Conservation (phyloP, 177 flowering plant species). For the Vitis hybrid region DNA sequence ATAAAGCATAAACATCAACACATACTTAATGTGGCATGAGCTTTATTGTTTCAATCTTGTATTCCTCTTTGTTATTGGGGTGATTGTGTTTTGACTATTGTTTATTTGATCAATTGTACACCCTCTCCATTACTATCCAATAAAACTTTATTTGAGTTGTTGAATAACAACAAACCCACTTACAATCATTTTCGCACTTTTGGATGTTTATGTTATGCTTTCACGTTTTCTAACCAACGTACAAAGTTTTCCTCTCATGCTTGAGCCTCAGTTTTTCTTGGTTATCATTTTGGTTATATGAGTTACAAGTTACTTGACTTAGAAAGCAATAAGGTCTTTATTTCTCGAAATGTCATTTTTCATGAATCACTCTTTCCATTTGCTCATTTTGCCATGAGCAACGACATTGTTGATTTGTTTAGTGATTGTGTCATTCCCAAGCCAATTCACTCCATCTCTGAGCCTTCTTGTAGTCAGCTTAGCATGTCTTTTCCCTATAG, state of each 20-base stretch:
- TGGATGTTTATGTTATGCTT: conserved; percentile 11
- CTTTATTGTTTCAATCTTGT: neutral
- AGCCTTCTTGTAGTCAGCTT: no score
- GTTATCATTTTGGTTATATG: neutral
- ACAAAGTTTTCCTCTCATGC: conserved; percentile 7
- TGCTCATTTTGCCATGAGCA: no score
- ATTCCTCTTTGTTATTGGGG: neutral
- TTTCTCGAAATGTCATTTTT: no score
- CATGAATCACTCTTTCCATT: no score
- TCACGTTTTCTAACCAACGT: neutral
- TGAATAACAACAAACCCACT: neutral
- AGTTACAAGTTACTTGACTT: no score
- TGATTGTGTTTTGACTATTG: neutral
- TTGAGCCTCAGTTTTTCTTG: conserved; percentile 1
- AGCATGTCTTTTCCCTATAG: no score
- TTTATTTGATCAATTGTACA: neutral
- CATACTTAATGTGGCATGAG: neutral
- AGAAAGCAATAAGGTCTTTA: no score
- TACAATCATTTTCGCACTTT: neutral
- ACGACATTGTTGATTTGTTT: no score
- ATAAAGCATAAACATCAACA: neutral
- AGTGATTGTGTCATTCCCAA: no score
- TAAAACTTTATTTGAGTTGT: conserved; percentile 1
- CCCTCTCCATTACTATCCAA: neutral
- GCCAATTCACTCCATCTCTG: no score